Evolutionary conservation across 2,329 filamentous ascomycete genomes (phyloP).

Genomic region (Ilyonectria mors-panacis): DNA sequence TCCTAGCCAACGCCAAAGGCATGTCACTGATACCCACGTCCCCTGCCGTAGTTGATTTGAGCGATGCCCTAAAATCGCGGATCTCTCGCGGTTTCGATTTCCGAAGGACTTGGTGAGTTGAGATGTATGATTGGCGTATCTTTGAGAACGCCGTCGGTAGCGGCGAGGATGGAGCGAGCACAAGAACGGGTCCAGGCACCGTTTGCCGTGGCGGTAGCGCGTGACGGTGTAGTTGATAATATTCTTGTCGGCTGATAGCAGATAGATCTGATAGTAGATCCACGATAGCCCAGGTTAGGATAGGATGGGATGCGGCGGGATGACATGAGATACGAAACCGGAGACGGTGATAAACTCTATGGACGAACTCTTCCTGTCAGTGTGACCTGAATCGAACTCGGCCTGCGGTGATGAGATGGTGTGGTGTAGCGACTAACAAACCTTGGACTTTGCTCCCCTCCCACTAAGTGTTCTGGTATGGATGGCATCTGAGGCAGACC

Average conservation of each 20-base stretch:
- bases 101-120: neutral
- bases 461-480: neutral
- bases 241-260: neutral
- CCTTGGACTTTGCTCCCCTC: slow-evolving; percentile 12
- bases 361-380: neutral
- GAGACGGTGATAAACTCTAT: slow-evolving; percentile 4
- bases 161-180: neutral
- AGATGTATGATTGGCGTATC: neutral
- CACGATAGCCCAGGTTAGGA: neutral
- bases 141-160: neutral
- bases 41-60: neutral
- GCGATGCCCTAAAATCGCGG: neutral
- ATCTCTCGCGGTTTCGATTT: neutral
- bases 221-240: neutral
- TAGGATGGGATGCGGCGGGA: neutral
- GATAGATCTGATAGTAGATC: neutral
- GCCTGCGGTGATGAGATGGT: neutral
- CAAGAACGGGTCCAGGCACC: neutral
- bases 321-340: slow-evolving; percentile 12
- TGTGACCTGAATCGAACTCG: slow-evolving; percentile 24
- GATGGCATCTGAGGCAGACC: neutral
- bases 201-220: neutral
- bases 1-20: neutral
- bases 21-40: slow-evolving; percentile 15
- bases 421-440: slow-evolving; percentile 24